Evolutionary conservation across 2,329 filamentous ascomycete genomes (phyloP).

Genomic region (Monosporascus cannonballus): DNA sequence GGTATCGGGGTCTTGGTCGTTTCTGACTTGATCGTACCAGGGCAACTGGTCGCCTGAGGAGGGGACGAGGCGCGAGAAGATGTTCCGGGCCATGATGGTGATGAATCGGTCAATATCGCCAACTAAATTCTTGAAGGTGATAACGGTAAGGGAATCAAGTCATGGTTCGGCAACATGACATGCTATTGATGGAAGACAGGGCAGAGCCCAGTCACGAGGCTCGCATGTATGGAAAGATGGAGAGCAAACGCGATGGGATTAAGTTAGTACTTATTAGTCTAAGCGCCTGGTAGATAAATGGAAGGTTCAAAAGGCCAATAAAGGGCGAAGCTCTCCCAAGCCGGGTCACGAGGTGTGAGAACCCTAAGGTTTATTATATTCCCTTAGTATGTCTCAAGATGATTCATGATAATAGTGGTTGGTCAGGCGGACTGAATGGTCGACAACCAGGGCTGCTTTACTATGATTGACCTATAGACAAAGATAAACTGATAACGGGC

Average conservation of each 20-base stretch:
- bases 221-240: not conserved
- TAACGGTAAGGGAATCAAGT: not conserved
- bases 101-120: slow-evolving; percentile 3
- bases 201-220: not conserved
- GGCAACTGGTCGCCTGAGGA: slow-evolving; percentile 30
- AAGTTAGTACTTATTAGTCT: not conserved
- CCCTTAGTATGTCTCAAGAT: no score
- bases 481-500: not conserved
- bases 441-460: no score
- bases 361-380: no score
- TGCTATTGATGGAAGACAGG: not conserved
- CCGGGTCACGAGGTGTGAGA: no score
- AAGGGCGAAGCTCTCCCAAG: no score
- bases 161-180: not conserved
- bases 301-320: not conserved
- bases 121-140: not conserved
- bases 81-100: slow-evolving; percentile 38
- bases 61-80: slow-evolving; percentile 39
- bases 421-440: no score
- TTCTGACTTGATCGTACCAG: slow-evolving; percentile 45
- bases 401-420: no score
- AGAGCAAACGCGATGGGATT: not conserved
- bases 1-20: slow-evolving; percentile 33
- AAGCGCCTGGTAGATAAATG: not conserved
- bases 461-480: not conserved